Base-by-base conservation (phyloP, 352 stramenopile species). In the Phytophthora megakarya region DNA sequence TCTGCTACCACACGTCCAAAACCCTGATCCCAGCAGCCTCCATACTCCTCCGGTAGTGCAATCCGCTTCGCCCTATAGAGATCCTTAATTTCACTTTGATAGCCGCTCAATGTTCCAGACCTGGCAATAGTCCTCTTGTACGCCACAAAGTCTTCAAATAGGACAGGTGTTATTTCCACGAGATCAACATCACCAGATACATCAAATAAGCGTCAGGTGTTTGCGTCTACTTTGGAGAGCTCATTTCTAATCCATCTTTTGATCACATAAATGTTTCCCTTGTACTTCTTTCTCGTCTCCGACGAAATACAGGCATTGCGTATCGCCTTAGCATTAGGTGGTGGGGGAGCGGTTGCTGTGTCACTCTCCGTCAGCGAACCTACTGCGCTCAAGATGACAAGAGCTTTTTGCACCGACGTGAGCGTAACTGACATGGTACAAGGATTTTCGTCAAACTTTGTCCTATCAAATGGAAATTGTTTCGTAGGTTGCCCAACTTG, bases 1-100 rank as follows among this genome's bases (percentile, higher is more conserved):
- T 47, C 47, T n/a, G 52, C 53, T 12, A 64, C 38, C 2, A 64
- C 61, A 21, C 53, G 40, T 32, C 53, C 53, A 7, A 70, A 18
- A 47, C 23, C 50, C 32, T 55, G 51, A 19, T 59, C 44, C 45
- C 51, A 22, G 61, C 38, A 10, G 37, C 38, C n/a, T 50, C 26
- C 48, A 38, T 66, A 66, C 18, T 59, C 63, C 19, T 37, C 37
- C 22, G 61, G 55, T 0, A 66, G 15, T 26, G 43, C 10, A 13
- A 71, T 10, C 5, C 30, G 21, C 8, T 58, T 40, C 21, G 42
- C 3, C 16, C 45, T 21, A 30, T 54, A 59, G 2, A 63, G 26
- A 57, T 61, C 23, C 13, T 51, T 49, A 62, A n/a, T 58, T 2
- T 44, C 30, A 22, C 61, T 69, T 5, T 46, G 19, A 54, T 54